A percentile compares a stretch with the other conserved stretches of the same genome.
Evolutionary conservation across 2,329 filamentous ascomycete species (phyloP).

Genomic region (Penicillium sp.): DNA sequence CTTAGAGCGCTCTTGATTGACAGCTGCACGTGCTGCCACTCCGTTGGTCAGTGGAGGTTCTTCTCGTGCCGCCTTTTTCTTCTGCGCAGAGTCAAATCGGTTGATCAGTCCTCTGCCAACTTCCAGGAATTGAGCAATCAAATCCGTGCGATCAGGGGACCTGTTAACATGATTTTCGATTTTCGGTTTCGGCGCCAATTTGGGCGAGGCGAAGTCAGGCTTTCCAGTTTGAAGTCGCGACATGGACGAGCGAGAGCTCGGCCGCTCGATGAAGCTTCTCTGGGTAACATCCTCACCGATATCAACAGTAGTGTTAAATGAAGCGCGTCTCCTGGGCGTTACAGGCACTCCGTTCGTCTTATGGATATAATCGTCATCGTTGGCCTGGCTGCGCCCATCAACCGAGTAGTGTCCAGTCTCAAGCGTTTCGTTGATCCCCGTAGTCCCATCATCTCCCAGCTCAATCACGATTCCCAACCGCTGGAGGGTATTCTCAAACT

Average conservation of each 20-base stretch:
- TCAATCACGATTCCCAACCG: constrained; percentile 75
- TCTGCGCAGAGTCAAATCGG: constrained; percentile 34
- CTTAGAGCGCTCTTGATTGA: constrained; percentile 35
- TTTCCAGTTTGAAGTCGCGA: constrained; percentile 46
- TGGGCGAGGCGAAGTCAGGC: constrained; percentile 35
- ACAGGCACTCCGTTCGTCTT: constrained; percentile 35
- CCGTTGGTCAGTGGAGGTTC: constrained; percentile 28
- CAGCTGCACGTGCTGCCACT: constrained; percentile 31
- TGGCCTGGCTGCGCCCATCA: constrained; percentile 27
- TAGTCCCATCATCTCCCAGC: constrained; percentile 53
- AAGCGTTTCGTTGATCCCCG: constrained; percentile 38
- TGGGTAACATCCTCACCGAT: constrained; percentile 58
- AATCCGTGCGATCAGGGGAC: constrained; percentile 39
- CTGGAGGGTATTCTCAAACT: constrained; percentile 70
- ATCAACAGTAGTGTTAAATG: constrained; percentile 59
- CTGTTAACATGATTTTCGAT: constrained; percentile 15
- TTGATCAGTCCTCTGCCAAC: constrained; percentile 42
- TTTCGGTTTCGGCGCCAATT: constrained; percentile 21
- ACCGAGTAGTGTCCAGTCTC: constrained; percentile 31
- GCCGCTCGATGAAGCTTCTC: constrained; percentile 39
- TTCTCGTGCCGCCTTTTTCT: constrained; percentile 18
- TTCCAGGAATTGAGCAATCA: constrained; percentile 45
- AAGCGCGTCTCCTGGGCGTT: constrained; percentile 53
- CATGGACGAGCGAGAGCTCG: constrained; percentile 49
- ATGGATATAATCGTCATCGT: constrained; percentile 21